Evolutionary conservation across 2,329 filamentous ascomycete genomes (phyloP).

Genomic region (Pestalotiopsis sp.): DNA sequence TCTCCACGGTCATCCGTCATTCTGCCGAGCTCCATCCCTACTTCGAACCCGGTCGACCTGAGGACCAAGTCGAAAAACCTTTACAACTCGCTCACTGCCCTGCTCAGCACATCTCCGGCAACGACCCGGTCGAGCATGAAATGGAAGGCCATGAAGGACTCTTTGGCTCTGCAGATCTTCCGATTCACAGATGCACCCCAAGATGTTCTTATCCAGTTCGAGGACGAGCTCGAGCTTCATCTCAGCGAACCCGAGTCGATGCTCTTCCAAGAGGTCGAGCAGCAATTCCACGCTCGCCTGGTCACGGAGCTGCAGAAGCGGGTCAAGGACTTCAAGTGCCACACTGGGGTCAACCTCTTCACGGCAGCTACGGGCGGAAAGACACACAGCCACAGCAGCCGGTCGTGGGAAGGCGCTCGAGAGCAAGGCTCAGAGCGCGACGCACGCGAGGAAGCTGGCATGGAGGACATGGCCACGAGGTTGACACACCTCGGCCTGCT

Average conservation of each 20-base stretch:
- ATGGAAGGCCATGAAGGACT: constrained; percentile 56
- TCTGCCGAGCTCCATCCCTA: constrained; percentile 38
- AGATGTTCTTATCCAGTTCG: constrained; percentile 50
- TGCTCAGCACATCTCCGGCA: constrained; percentile 55
- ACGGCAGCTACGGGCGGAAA: constrained; percentile 58
- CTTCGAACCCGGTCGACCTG: constrained; percentile 38
- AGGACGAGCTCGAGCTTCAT: constrained; percentile 50
- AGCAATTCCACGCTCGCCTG: constrained; percentile 51
- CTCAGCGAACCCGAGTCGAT: constrained; percentile 46
- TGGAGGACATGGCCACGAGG: constrained; percentile 73
- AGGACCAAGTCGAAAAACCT: constrained; percentile 50
- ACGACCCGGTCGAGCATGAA: constrained; percentile 44
- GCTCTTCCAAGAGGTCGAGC: constrained; percentile 52
- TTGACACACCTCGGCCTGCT: constrained; percentile 83
- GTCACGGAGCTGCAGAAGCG: constrained; percentile 50
- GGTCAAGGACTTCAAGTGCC: constrained; percentile 54
- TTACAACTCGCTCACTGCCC: constrained; percentile 55
- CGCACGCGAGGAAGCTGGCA: constrained; percentile 53
- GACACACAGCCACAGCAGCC: constrained; percentile 33
- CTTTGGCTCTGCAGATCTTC: constrained; percentile 61
- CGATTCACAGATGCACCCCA: constrained; percentile 56
- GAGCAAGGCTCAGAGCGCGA: constrained; percentile 35
- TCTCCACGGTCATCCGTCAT: constrained; percentile 54
- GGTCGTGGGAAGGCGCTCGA: no score
- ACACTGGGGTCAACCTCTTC: constrained; percentile 58